Percentiles rank a stretch among this genome's conserved stretches.
Evolutionary conservation across 164 flowering plant genomes (phyloP).

Genomic region (Magnolia kwangsiensis): DNA sequence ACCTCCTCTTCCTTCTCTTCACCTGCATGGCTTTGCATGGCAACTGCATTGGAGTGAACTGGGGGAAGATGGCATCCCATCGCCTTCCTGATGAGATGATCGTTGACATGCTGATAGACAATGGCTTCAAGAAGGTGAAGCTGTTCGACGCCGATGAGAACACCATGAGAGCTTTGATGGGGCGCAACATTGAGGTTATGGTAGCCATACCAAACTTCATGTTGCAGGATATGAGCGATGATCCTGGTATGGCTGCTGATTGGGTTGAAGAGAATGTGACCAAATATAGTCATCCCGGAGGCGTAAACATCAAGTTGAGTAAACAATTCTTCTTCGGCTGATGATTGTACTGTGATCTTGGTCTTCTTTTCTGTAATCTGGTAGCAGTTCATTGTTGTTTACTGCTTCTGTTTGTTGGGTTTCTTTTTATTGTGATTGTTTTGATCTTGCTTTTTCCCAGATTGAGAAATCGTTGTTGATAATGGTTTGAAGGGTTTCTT

Average conservation of each 20-base stretch:
- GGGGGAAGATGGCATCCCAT: slow-evolving; percentile 81
- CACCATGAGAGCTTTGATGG: slow-evolving; percentile 58
- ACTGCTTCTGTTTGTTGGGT: no score
- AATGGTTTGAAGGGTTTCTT: no score
- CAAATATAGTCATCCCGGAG: slow-evolving; percentile 48
- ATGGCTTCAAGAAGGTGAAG: slow-evolving; percentile 76
- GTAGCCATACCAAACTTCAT: slow-evolving; percentile 74
- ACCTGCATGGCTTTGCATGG: slow-evolving; percentile 19
- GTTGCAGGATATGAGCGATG: slow-evolving; percentile 48
- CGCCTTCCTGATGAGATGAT: slow-evolving; percentile 61
- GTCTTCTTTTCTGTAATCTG: not conserved
- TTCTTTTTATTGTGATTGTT: no score
- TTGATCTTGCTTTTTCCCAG: no score
- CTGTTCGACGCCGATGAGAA: slow-evolving; percentile 73
- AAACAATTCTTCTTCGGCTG: not conserved
- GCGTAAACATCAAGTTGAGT: slow-evolving; percentile 72
- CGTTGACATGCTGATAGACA: slow-evolving; percentile 63
- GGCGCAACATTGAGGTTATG: slow-evolving; percentile 78
- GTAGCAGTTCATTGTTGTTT: no score
- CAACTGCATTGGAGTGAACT: slow-evolving; percentile 66
- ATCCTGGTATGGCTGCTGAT: slow-evolving; percentile 40
- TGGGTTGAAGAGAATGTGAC: slow-evolving; percentile 88
- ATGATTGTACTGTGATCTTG: not conserved
- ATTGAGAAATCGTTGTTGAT: no score
- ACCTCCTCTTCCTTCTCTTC: slow-evolving; percentile 14